Evolutionary conservation across 331 rosid genomes (phyloP).

Genomic region (Quercus tomentella): DNA sequence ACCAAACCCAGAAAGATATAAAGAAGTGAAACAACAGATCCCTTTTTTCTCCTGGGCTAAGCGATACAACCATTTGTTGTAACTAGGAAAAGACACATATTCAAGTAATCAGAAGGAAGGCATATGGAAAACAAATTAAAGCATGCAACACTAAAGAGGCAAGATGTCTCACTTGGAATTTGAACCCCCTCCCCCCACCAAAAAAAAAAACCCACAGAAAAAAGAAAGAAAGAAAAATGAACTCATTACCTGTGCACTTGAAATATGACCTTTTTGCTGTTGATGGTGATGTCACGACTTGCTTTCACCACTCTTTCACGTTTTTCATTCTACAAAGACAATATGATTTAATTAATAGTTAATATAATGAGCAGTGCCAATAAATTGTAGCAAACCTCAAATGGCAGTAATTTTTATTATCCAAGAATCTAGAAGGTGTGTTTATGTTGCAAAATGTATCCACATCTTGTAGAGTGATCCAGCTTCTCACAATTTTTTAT

Average conservation of each 20-base stretch:
- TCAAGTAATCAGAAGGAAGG: not conserved
- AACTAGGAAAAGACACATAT: not conserved
- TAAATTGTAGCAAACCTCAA: not conserved
- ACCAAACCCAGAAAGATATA: not conserved
- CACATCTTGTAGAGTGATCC: not conserved
- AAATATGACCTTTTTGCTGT: constrained; percentile 96
- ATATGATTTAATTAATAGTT: not conserved
- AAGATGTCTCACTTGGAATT: too few relatives aligned
- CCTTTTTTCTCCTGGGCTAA: not conserved
- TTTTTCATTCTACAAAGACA: constrained; percentile 68
- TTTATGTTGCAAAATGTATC: not conserved
- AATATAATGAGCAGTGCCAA: not conserved
- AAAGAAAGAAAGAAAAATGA: not conserved
- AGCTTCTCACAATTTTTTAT: too few relatives aligned
- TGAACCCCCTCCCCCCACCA: not conserved
- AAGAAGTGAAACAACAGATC: not conserved
- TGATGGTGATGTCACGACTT: constrained; percentile 85
- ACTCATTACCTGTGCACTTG: constrained; percentile 83
- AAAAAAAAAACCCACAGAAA: not conserved
- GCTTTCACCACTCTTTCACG: constrained; percentile 92
- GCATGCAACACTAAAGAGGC: too few relatives aligned
- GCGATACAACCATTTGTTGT: not conserved
- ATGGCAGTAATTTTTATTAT: not conserved
- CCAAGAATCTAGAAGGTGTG: not conserved
- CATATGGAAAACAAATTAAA: not conserved